Evolutionary conservation across 371 early-diverging fungal genomes (phyloP).

Genomic region (Mucor saturninus): DNA sequence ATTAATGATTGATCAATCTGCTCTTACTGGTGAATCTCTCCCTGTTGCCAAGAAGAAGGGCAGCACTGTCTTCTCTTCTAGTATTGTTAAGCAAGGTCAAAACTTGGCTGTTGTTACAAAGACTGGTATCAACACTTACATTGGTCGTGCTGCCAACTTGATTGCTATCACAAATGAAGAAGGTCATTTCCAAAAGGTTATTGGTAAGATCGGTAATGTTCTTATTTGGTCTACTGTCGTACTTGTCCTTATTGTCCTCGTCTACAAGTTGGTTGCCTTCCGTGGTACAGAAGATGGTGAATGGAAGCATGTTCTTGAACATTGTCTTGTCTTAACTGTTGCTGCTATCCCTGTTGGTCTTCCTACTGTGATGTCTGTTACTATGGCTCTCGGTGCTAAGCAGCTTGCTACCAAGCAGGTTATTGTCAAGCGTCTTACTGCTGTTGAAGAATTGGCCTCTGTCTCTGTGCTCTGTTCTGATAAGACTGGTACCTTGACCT

Average conservation of each 20-base stretch:
- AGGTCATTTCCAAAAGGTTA: slow-evolving; percentile 88
- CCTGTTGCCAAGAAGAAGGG: slow-evolving; percentile 85
- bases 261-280: slow-evolving; percentile 62
- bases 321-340: slow-evolving; percentile 54
- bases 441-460: slow-evolving; percentile 94
- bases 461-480: slow-evolving; percentile 93
- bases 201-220: slow-evolving; percentile 83
- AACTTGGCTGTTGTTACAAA: slow-evolving; percentile 84
- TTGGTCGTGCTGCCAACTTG: slow-evolving; percentile 89
- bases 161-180: slow-evolving; percentile 83
- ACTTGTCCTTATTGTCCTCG: slow-evolving; percentile 81
- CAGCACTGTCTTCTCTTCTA: slow-evolving; percentile 83
- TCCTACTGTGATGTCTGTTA: slow-evolving; percentile 93
- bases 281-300: slow-evolving; percentile 39
- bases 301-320: slow-evolving; percentile 53
- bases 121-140: slow-evolving; percentile 86
- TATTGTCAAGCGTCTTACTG: slow-evolving; percentile 93
- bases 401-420: slow-evolving; percentile 90
- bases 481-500: slow-evolving; percentile 95
- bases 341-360: slow-evolving; percentile 89
- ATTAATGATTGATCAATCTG: slow-evolving; percentile 91
- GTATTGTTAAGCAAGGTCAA: slow-evolving; percentile 86
- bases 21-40: slow-evolving; percentile 94
- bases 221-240: slow-evolving; percentile 72
- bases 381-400: slow-evolving; percentile 93